phyloP scores from a whole-genome alignment of 2,329 filamentous ascomycete genomes.

The Pyrenochaeta sp. region DNA sequence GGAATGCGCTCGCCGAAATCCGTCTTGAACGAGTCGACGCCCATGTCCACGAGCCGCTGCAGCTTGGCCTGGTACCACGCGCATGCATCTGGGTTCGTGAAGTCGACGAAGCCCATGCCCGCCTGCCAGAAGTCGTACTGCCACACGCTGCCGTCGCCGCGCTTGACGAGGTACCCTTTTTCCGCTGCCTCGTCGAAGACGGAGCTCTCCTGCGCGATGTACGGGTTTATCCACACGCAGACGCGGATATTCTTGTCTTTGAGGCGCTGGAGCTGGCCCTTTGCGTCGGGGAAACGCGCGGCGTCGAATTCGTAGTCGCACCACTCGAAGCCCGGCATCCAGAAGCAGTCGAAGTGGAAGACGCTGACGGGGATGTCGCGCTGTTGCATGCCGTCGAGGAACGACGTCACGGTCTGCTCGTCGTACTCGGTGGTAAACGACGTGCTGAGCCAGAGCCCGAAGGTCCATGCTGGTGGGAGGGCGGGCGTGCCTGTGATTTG shows the following conservation, averaged over 20 bases:
- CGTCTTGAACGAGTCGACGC: slow-evolving; percentile 21
- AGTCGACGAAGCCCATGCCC: slow-evolving; percentile 19
- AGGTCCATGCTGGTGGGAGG: slow-evolving; percentile 18
- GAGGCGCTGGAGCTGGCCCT: slow-evolving; percentile 11
- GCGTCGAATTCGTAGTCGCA: slow-evolving; percentile 20
- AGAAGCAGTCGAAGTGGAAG: slow-evolving; percentile 22
- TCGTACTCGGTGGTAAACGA: slow-evolving; percentile 19
- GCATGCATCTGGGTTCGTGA: slow-evolving; percentile 18
- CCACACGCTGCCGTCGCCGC: slow-evolving; percentile 16
- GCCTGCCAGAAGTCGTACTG: slow-evolving; percentile 22
- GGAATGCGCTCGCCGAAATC: slow-evolving; percentile 21
- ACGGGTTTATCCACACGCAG: slow-evolving; percentile 20
- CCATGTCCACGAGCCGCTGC: slow-evolving; percentile 16
- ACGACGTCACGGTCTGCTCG: slow-evolving; percentile 16
- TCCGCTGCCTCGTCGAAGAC: slow-evolving; percentile 18
- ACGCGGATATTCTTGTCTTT: slow-evolving; percentile 13
- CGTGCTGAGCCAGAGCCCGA: slow-evolving; percentile 19
- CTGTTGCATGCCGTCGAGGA: slow-evolving; percentile 18
- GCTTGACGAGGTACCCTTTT: slow-evolving; percentile 18
- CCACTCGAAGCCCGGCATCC: slow-evolving; percentile 20
- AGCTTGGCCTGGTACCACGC: slow-evolving; percentile 17
- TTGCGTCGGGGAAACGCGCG: slow-evolving; percentile 15
- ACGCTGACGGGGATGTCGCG: slow-evolving; percentile 17
- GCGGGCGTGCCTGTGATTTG: slow-evolving; percentile 16
- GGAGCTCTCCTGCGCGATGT: slow-evolving; percentile 20